Percentiles rank a stretch among this genome's conserved stretches.
These are phyloP conservation scores for Acmispon strigosus DNA, from an alignment of 306 rosid species.

Conservation along the genomic window DNA sequence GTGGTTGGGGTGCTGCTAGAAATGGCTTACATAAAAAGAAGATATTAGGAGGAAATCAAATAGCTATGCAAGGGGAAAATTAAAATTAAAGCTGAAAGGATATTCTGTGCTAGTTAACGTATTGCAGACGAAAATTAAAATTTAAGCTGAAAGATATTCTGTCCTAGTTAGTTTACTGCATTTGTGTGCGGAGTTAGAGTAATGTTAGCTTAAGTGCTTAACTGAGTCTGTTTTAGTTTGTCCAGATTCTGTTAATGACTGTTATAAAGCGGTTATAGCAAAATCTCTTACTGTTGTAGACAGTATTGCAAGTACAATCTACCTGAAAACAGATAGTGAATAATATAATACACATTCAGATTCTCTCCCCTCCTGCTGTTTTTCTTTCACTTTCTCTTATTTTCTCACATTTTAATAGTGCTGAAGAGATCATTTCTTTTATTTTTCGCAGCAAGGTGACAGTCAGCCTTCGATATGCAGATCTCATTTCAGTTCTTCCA, in stretches of 20 bases:
- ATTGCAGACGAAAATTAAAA: not conserved
- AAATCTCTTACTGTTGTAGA: not conserved
- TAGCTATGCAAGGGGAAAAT: not conserved
- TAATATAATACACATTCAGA: not conserved
- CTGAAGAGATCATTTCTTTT: not conserved
- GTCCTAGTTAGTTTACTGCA: not conserved
- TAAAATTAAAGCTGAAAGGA: not conserved
- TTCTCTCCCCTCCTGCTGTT: not conserved
- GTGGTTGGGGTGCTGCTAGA: not conserved
- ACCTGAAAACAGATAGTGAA: not conserved
- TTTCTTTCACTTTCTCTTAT: not conserved
- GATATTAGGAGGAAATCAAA: not conserved
- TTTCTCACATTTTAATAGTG: not conserved
- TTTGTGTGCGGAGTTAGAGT: not conserved
- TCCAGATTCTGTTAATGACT: not conserved
- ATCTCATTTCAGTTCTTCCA: constrained; percentile 73
- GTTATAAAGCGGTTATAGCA: not conserved
- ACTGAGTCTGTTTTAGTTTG: not conserved
- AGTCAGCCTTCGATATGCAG: constrained; percentile 73
- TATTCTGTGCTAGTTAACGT: not conserved
- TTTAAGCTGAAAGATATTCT: not conserved
- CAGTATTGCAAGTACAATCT: not conserved
- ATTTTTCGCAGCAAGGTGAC: constrained; percentile 77
- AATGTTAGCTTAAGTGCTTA: not conserved
- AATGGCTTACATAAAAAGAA: not conserved